These are phyloP conservation scores for Pseudognaphalium luteoalbum DNA, from an alignment of 129 eudicot species.

Conservation along the genomic window DNA sequence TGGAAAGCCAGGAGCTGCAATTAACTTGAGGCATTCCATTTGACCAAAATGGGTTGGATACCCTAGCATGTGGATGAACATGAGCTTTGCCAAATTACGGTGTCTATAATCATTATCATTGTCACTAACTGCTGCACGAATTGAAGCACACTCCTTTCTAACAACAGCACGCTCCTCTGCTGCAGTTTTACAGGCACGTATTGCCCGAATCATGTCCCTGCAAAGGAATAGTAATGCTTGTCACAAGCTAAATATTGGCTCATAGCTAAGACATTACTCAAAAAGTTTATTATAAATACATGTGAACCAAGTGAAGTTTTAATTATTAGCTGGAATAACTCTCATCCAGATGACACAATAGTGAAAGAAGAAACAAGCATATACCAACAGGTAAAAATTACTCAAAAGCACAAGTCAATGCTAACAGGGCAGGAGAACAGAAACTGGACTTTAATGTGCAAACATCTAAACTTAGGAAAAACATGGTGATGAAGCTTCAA, in stretches of 20 bases:
- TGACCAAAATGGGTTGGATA: conserved; percentile 99
- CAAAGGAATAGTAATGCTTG: conserved; percentile 19
- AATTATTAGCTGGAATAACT: conserved; percentile 10
- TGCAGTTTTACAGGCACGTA: conserved; percentile 99
- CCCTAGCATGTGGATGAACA: conserved; percentile 99
- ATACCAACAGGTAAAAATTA: not conserved
- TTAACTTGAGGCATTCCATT: conserved; percentile 97
- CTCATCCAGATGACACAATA: not conserved
- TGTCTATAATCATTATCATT: conserved; percentile 91
- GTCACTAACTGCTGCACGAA: conserved; percentile 93
- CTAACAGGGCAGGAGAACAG: conserved; percentile 4
- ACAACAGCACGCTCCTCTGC: conserved; percentile 99
- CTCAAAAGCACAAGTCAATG: not conserved
- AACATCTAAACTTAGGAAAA: conserved; percentile 2
- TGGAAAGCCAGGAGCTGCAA: conserved; percentile 98
- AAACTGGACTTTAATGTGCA: conserved; percentile 19
- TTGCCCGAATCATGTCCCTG: conserved; percentile 99
- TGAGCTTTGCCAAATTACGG: conserved; percentile 98
- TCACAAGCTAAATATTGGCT: not conserved
- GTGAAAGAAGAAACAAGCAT: conserved; percentile 19
- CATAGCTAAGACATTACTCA: not conserved
- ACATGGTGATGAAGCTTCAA: conserved; percentile 10
- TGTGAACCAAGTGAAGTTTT: not conserved
- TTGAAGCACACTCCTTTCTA: conserved; percentile 96
- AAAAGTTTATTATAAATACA: no score